Evolutionary conservation across 2,329 filamentous ascomycete genomes (phyloP).

Genomic region (Sclerotinia spermophila): DNA sequence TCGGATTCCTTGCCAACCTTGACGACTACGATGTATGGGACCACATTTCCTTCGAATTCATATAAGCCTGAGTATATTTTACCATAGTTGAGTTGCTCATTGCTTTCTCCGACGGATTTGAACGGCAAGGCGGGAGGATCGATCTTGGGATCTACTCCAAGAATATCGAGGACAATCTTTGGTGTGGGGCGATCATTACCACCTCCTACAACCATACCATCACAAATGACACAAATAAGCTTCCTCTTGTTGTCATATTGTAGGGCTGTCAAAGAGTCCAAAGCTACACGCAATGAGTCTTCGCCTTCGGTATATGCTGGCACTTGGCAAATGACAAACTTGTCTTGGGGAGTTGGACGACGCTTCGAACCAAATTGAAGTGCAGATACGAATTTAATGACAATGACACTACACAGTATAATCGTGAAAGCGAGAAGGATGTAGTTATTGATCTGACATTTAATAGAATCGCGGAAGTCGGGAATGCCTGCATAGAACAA

Average conservation of each 20-base stretch:
- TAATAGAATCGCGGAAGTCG: slow-evolving; percentile 75
- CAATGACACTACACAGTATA: slow-evolving; percentile 74
- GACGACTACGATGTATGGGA: slow-evolving; percentile 92
- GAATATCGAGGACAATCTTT: slow-evolving; percentile 95
- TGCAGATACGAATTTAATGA: slow-evolving; percentile 86
- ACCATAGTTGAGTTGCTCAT: slow-evolving; percentile 93
- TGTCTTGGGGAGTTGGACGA: slow-evolving; percentile 86
- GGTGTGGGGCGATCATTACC: slow-evolving; percentile 96
- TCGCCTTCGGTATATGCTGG: slow-evolving; percentile 98
- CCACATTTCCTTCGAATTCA: slow-evolving; percentile 95
- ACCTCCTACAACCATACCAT: slow-evolving; percentile 93
- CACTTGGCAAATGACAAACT: slow-evolving; percentile 98
- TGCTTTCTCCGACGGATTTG: slow-evolving; percentile 84
- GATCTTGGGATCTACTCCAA: slow-evolving; percentile 94
- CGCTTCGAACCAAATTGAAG: slow-evolving; percentile 91
- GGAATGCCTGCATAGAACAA: slow-evolving; percentile 77
- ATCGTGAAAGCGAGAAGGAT: slow-evolving; percentile 85
- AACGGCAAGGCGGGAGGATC: slow-evolving; percentile 93
- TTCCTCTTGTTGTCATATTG: slow-evolving; percentile 99
- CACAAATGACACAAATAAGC: slow-evolving; percentile 92
- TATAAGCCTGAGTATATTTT: slow-evolving; percentile 98
- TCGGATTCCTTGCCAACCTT: slow-evolving; percentile 98
- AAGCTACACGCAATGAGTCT: slow-evolving; percentile 85
- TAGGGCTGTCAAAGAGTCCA: slow-evolving; percentile 90
- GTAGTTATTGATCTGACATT: slow-evolving; percentile 87